Percentiles rank a stretch among this genome's conserved stretches.
Evolutionary conservation across 2,329 filamentous ascomycete species (phyloP).

Genomic region (Cladobotryum mycophilum): DNA sequence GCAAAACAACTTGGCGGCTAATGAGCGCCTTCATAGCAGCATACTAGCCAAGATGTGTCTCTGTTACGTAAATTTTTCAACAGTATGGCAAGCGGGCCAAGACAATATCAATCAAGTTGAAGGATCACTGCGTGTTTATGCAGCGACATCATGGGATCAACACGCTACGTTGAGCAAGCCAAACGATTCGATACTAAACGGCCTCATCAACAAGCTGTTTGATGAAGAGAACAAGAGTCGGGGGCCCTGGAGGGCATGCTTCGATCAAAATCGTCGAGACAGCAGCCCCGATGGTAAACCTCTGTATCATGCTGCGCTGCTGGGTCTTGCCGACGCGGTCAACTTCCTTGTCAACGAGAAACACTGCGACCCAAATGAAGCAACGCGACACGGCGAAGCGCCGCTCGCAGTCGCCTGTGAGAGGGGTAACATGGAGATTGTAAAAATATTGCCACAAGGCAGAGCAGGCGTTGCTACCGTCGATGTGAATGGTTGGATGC

Average conservation of each 20-base stretch:
- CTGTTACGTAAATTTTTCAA: not conserved
- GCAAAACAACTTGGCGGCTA: not conserved
- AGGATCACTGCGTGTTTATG: constrained; percentile 2
- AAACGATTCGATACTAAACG: not conserved
- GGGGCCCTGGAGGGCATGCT: not conserved
- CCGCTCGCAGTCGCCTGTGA: not conserved
- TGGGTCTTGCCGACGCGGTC: not conserved
- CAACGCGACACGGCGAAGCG: not conserved
- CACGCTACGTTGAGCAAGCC: not conserved
- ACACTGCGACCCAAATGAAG: not conserved
- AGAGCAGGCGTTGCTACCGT: not conserved
- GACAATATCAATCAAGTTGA: not conserved
- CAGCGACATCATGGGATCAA: constrained; percentile 1
- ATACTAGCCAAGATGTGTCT: not conserved
- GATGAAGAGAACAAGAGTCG: not conserved
- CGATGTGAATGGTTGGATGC: not conserved
- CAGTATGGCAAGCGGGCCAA: not conserved
- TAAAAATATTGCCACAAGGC: not conserved
- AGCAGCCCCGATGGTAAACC: not conserved
- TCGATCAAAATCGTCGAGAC: not conserved
- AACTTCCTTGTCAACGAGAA: not conserved
- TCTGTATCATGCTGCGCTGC: not conserved
- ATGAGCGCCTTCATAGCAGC: not conserved
- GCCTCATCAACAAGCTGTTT: not conserved
- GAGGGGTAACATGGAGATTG: not conserved